phyloP scores from a whole-genome alignment of 2,329 filamentous ascomycete species.

The Penicillium brevicompactum region DNA sequence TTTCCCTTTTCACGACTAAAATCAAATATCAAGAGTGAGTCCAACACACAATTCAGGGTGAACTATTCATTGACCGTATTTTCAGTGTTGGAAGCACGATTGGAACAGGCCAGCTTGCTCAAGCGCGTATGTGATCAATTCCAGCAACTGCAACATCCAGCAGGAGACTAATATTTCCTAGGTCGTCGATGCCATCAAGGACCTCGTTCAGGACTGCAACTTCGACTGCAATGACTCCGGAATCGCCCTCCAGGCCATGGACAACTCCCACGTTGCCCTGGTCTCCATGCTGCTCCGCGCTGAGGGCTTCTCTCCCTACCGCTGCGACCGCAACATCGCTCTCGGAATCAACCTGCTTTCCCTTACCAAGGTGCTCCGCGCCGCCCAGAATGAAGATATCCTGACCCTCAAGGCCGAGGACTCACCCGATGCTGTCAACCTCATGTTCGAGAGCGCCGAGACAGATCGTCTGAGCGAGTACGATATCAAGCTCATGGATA shows the following conservation, averaged over 20 bases:
- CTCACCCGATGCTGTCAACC: constrained; percentile 90
- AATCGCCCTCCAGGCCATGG: constrained; percentile 98
- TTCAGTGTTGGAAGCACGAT: constrained; percentile 90
- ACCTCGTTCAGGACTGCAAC: constrained; percentile 99
- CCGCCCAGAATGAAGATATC: constrained; percentile 90
- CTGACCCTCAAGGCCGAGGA: constrained; percentile 98
- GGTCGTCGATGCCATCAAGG: constrained; percentile 99
- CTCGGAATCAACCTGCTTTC: constrained; percentile 96
- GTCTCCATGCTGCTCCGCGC: constrained; percentile 99
- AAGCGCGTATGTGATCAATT: constrained; percentile 72
- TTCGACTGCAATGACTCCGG: constrained; percentile 99
- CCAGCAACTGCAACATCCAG: background rate
- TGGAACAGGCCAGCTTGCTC: constrained; percentile 89
- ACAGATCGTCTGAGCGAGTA: constrained; percentile 96
- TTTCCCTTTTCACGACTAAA: constrained; percentile 6
- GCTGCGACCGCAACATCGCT: constrained; percentile 98
- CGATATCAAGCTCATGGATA: constrained; percentile 99
- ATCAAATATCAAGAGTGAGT: background rate
- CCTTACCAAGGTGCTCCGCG: constrained; percentile 94
- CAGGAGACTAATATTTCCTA: constrained; percentile 40
- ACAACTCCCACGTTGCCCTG: constrained; percentile 98
- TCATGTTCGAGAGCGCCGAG: constrained; percentile 88
- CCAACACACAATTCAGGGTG: constrained; percentile 33
- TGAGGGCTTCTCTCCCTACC: constrained; percentile 90
- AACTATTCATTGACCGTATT: constrained; percentile 16